Evolutionary conservation across 176 grass and related monocot genomes (phyloP).

Genomic region (Sorghum bicolor): DNA sequence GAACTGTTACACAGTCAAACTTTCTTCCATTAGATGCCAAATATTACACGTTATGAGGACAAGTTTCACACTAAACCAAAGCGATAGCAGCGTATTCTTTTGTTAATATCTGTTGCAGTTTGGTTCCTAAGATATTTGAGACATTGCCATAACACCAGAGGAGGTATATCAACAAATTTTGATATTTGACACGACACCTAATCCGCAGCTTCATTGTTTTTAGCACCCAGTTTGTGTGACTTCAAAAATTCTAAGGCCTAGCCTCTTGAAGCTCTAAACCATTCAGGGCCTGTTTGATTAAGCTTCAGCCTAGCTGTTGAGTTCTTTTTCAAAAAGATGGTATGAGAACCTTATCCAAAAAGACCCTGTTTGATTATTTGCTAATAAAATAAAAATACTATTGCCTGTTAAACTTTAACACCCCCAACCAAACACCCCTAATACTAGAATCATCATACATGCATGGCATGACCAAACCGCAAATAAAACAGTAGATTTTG

Average conservation of each 20-base stretch:
- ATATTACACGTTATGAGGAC: neutral
- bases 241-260: neutral
- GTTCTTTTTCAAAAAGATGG: neutral
- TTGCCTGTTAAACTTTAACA: too few relatives aligned
- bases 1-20: conserved; percentile 83
- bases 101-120: neutral
- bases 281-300: neutral
- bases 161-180: neutral
- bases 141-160: neutral
- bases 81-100: neutral
- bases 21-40: conserved; percentile 40
- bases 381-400: too few relatives aligned
- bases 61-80: neutral
- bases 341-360: too few relatives aligned
- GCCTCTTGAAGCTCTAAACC: neutral
- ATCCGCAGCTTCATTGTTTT: neutral
- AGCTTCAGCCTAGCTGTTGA: neutral
- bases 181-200: neutral
- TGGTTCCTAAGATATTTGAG: neutral
- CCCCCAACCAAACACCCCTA: too few relatives aligned
- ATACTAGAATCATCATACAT: too few relatives aligned
- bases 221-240: neutral
- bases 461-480: too few relatives aligned
- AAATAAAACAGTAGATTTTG: too few relatives aligned
- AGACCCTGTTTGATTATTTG: too few relatives aligned